Evolutionary conservation across 2,329 filamentous ascomycete species (phyloP), one percentile per base, ranked within the genome.

Genomic region (Beauveria sp.): DNA sequence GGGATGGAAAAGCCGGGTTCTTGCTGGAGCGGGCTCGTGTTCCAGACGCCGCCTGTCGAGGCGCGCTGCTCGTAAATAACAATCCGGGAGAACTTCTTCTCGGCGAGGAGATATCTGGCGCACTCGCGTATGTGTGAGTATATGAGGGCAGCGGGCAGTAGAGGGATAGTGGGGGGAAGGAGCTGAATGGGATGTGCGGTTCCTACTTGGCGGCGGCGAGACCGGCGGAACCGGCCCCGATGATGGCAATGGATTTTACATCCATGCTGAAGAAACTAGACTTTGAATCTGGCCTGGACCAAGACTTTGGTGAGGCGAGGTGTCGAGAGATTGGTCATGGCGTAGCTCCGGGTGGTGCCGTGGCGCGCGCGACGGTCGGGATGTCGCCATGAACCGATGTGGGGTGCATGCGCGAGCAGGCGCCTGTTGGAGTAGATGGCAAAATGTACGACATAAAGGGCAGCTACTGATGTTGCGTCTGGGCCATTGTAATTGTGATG

Each of bases 141-240:
- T 28, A 46, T 48, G 26, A 18, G 45, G 22, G 34, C 9, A 3
- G 12, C 14, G 7, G 5, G 0, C 16, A 31, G 38, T 26, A 43
- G 22, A 20, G 31, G 10, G 12, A 54, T 5, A 18, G 49, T 46
- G 24, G 9, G n/a, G 24, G 49, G 40, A 18, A 5, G 26, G 18
- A 2, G 26, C 3, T 8, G 24, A 6, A 12, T 1, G n/a, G 18
- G 18, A 62, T 28, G 5, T 10, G 28, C 20, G 34, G 34, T 38
- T 34, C 67, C 55, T 68, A 75, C 74, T 72, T 76, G 42, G 73
- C 87, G 38, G 85, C 84, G 60, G 84, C 83, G 3, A 91, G 75
- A 8, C 89, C 89, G 64, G 82, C 83, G 1, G 89, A 87, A 0
- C 89, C 89, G 14, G 86, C 88, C n/a, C 89, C 89, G 63, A 92